These are phyloP conservation scores for Emmonsiellopsis sp. DNA, from an alignment of 2,329 filamentous ascomycete species.

Conservation along the genomic window DNA sequence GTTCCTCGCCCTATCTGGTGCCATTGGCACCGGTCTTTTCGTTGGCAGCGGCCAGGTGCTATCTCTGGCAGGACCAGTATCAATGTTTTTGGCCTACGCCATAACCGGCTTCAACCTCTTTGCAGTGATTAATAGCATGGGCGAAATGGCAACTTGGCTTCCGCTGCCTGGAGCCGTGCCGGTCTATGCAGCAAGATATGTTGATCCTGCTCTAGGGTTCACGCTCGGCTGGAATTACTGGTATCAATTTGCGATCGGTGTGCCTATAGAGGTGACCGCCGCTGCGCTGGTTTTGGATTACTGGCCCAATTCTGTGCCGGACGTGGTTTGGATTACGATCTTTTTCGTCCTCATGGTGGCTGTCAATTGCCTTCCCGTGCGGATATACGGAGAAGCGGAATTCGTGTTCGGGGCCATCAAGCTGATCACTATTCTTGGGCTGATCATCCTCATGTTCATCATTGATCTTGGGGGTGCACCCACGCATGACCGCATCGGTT, in stretches of 20 bases:
- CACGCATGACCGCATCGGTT: slow-evolving; percentile 35
- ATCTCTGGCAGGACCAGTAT: slow-evolving; percentile 23
- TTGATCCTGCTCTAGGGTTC: slow-evolving; percentile 30
- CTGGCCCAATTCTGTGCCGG: slow-evolving; percentile 15
- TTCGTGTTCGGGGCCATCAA: slow-evolving; percentile 44
- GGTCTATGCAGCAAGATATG: slow-evolving; percentile 36
- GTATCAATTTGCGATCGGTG: slow-evolving; percentile 42
- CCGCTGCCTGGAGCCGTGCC: slow-evolving; percentile 40
- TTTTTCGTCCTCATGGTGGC: slow-evolving; percentile 14
- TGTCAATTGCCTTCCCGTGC: slow-evolving; percentile 14
- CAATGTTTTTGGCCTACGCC: slow-evolving; percentile 24
- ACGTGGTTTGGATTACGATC: slow-evolving; percentile 16
- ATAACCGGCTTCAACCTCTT: slow-evolving; percentile 39
- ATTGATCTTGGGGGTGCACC: slow-evolving; percentile 41
- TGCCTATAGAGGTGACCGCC: slow-evolving; percentile 40
- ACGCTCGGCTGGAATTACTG: slow-evolving; percentile 45
- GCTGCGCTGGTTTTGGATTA: slow-evolving; percentile 41
- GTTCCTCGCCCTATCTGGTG: slow-evolving; percentile 28
- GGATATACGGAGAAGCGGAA: slow-evolving; percentile 17
- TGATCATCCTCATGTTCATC: slow-evolving; percentile 43
- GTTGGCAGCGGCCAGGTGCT: slow-evolving; percentile 26
- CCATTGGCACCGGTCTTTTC: slow-evolving; percentile 26
- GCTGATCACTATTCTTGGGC: slow-evolving; percentile 39
- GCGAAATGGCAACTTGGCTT: slow-evolving; percentile 32
- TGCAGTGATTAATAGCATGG: slow-evolving; percentile 35